Base-by-base conservation (phyloP, 495 filamentous ascomycete genomes). In the Aspergillus hancockii region DNA sequence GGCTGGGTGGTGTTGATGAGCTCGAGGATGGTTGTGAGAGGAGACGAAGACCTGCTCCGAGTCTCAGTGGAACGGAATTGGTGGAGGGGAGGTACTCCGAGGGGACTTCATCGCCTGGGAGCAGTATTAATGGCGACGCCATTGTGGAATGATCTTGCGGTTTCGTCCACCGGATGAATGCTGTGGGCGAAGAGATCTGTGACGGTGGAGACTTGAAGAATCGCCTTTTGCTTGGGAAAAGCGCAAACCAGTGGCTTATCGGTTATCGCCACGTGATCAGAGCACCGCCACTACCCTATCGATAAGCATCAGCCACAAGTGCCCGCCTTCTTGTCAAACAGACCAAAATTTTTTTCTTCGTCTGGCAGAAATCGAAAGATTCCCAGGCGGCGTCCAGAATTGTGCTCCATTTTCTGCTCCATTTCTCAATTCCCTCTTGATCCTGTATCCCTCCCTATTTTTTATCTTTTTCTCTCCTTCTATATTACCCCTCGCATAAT, bases 61-160 rank as follows among this genome's bases (percentile, higher is more conserved):
- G 81, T 63, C 88, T 89, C 58, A 98, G 79, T 28, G 91, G 81
- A 55, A 83, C 79, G 62, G 83, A 80, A 61, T 85, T 85, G 34
- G 79, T 78, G 2, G 91, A 68, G 9, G 86, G 86, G 14, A 92
- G 82, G 34, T 74, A 54, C 47, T 74, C 71, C 10, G 76, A 70
- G 9, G 89, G 80, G 52, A 97, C 79, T 45, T 76, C 68, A 60
- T 98, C 92, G 55, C 95, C 92, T 0, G 94, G 94, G 36, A 98
- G 82, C 45, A 93, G 64, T 25, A 80, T 77, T 59, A 81, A 69
- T 13, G 82, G 76, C 25, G 81, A 73, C 72, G 71, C 64, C 75
- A 79, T 79, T 52, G 34, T 66, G 57, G 50, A 7, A 13, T 12
- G 3, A n/a, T 9, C 36, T 40, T 40, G n/a, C 14, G 8, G 34